Percentiles rank a stretch among this genome's conserved stretches.
These are phyloP conservation scores for Coemansia sp. DNA, from an alignment of 192 early-diverging fungal genomes.

Conservation along the genomic window DNA sequence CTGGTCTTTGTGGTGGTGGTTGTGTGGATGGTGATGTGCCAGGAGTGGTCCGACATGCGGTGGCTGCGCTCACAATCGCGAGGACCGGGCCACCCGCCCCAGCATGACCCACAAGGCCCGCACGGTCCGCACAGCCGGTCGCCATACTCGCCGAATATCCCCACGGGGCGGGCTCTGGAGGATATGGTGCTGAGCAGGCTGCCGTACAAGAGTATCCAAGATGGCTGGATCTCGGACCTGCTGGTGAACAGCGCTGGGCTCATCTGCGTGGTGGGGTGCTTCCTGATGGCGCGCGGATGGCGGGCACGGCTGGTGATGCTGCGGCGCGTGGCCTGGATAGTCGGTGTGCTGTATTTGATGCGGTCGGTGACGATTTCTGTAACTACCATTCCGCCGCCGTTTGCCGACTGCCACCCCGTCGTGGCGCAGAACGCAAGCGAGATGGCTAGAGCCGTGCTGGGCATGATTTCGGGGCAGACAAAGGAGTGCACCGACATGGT, in stretches of 20 bases:
- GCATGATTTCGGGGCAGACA: slow-evolving; percentile 30
- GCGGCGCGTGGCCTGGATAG: slow-evolving; percentile 52
- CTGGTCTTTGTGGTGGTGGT: slow-evolving; percentile 9
- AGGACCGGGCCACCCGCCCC: too few relatives aligned
- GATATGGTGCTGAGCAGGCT: slow-evolving; percentile 27
- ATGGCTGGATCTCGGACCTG: slow-evolving; percentile 17
- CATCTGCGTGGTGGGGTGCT: slow-evolving; percentile 12
- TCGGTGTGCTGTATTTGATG: slow-evolving; percentile 52
- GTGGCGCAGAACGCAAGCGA: slow-evolving; percentile 9
- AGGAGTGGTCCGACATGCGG: slow-evolving; percentile 48
- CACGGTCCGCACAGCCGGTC: background rate
- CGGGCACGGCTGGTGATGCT: slow-evolving; percentile 44
- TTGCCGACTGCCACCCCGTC: slow-evolving; percentile 16
- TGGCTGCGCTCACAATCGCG: slow-evolving; percentile 14
- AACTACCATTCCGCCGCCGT: slow-evolving; percentile 53
- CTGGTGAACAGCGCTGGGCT: slow-evolving; percentile 18
- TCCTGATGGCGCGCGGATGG: slow-evolving; percentile 27
- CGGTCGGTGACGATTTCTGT: slow-evolving; percentile 56
- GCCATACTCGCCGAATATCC: background rate
- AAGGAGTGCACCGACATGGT: slow-evolving; percentile 59
- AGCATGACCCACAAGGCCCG: too few relatives aligned
- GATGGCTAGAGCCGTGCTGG: slow-evolving; percentile 9
- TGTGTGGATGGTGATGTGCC: slow-evolving; percentile 39
- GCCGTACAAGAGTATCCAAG: background rate
- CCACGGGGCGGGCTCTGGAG: slow-evolving; percentile 4